Evolutionary conservation across 169 alveolate species (phyloP).

Genomic region (Plasmodium blacklocki): DNA sequence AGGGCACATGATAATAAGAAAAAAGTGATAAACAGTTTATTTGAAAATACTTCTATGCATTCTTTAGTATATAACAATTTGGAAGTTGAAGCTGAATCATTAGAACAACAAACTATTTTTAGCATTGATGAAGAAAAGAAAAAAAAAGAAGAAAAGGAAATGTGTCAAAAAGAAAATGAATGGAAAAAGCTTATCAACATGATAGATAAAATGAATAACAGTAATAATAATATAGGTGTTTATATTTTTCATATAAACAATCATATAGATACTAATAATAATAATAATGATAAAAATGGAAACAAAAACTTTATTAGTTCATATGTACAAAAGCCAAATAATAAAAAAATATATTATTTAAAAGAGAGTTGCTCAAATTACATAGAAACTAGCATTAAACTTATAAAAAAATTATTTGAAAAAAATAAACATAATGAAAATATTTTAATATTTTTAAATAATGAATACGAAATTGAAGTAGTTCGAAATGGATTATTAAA

Average conservation of each 20-base stretch:
- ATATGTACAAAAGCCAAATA: neutral
- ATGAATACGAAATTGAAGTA: constrained; percentile 65
- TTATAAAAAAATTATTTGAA: constrained; percentile 34
- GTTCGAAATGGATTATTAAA: constrained; percentile 40
- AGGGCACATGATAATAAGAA: neutral
- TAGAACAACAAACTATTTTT: neutral
- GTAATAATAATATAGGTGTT: constrained; percentile 14
- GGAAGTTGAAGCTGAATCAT: neutral
- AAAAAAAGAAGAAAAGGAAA: neutral
- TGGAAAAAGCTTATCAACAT: constrained; percentile 31
- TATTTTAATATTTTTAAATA: constrained; percentile 64
- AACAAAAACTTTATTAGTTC: no score
- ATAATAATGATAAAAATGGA: neutral
- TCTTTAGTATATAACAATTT: constrained; percentile 12
- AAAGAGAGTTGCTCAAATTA: constrained; percentile 69
- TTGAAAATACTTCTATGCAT: constrained; percentile 27
- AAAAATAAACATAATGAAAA: constrained; percentile 37
- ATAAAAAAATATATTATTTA: constrained; percentile 40
- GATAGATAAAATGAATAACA: constrained; percentile 28
- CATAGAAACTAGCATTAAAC: constrained; percentile 32
- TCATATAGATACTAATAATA: constrained; percentile 12
- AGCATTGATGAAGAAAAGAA: constrained; percentile 6
- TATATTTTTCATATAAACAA: constrained; percentile 52
- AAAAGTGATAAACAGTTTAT: constrained; percentile 20
- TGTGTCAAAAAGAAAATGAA: constrained; percentile 18